Conservation (phyloP, 2,329 filamentous ascomycete species). For the Diaporthe helianthi region DNA sequence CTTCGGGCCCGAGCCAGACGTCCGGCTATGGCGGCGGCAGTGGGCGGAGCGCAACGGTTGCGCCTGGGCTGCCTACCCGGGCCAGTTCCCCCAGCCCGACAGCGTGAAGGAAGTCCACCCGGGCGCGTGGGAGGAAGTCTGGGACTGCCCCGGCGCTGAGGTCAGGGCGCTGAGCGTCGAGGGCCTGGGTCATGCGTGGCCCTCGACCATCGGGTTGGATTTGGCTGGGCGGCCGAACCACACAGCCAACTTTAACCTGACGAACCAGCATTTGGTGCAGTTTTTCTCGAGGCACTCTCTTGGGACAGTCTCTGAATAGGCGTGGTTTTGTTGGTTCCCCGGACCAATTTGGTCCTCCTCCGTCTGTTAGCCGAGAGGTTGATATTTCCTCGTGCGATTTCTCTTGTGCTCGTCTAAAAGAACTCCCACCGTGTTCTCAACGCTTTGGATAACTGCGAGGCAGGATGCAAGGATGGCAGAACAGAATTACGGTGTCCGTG, state of each 20-base stretch:
- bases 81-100: conserved; percentile 34
- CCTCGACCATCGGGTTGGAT: conserved; percentile 35
- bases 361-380: neutral
- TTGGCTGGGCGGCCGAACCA: conserved; percentile 33
- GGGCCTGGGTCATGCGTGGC: conserved; percentile 37
- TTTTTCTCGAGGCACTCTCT: conserved; percentile 37
- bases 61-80: conserved; percentile 30
- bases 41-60: conserved; percentile 37
- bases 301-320: neutral
- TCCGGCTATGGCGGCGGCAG: conserved; percentile 35
- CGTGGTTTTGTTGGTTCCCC: neutral
- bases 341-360: no score
- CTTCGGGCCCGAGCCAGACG: conserved; percentile 35
- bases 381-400: neutral
- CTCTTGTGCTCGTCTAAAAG: neutral
- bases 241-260: conserved; percentile 37
- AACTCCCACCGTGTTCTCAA: neutral
- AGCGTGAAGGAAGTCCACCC: conserved; percentile 32
- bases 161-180: conserved; percentile 36
- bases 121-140: conserved; percentile 36
- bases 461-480: neutral
- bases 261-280: conserved; percentile 36
- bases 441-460: neutral
- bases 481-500: neutral
- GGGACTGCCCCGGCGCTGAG: conserved; percentile 35